Evolutionary conservation across 2,329 filamentous ascomycete genomes (phyloP).

Genomic region (Blastomyces emzantsi): DNA sequence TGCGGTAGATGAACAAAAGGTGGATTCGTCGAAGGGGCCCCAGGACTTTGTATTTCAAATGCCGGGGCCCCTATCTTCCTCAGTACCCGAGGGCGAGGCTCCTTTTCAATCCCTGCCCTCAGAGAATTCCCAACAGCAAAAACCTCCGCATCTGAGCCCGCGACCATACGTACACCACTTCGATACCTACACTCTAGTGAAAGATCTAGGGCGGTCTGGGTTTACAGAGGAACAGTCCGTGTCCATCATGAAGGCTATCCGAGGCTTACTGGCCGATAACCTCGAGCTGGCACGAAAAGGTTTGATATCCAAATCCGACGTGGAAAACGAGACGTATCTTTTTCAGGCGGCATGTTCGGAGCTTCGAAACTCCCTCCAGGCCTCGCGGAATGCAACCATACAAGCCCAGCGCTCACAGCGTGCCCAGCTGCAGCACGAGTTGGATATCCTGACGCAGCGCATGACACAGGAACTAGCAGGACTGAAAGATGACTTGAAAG

Average conservation of each 20-base stretch:
- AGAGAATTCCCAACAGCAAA: slow-evolving; percentile 31
- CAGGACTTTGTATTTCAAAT: slow-evolving; percentile 17
- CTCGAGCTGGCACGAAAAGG: slow-evolving; percentile 70
- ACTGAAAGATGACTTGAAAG: slow-evolving; percentile 84
- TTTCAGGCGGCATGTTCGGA: slow-evolving; percentile 93
- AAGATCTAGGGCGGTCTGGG: slow-evolving; percentile 61
- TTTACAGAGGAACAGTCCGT: slow-evolving; percentile 69
- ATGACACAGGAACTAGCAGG: slow-evolving; percentile 73
- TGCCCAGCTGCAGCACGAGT: slow-evolving; percentile 81
- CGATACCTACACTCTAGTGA: slow-evolving; percentile 84
- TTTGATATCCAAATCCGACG: slow-evolving; percentile 80
- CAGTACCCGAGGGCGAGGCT: slow-evolving; percentile 15
- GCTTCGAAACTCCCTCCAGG: slow-evolving; percentile 75
- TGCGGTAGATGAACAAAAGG: slow-evolving; percentile 4
- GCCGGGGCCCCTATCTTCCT: slow-evolving; percentile 18
- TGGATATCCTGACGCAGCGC: slow-evolving; percentile 82
- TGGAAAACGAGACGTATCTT: slow-evolving; percentile 91
- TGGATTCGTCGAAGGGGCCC: slow-evolving; percentile 8
- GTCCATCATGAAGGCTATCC: slow-evolving; percentile 86
- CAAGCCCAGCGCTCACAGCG: slow-evolving; percentile 77
- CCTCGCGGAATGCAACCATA: slow-evolving; percentile 64
- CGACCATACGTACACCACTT: slow-evolving; percentile 78
- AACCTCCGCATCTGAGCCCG: slow-evolving; percentile 53
- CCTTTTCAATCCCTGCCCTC: slow-evolving; percentile 22
- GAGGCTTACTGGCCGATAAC: slow-evolving; percentile 66